A percentile compares a stretch with the other conserved stretches of the same genome.
These are phyloP conservation scores for Metschnikowia continentalis DNA, from an alignment of 805 yeast species.

Conservation along the genomic window DNA sequence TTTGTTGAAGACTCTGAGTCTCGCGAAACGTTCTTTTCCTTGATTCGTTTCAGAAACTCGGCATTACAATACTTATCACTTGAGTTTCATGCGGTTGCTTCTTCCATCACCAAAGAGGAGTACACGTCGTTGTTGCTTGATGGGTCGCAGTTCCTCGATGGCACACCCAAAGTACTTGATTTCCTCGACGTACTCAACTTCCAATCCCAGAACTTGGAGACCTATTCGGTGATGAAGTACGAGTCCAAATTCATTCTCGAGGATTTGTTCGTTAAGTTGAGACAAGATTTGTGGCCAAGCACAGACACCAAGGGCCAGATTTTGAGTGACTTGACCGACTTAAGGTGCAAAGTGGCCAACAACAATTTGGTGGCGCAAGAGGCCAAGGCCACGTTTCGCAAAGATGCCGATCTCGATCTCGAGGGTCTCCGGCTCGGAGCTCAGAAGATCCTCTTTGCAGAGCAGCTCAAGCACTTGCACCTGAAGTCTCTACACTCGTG, in stretches of 20 bases:
- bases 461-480: constrained; percentile 49
- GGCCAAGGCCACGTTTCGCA: constrained; percentile 20
- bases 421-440: constrained; percentile 34
- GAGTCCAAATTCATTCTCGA: constrained; percentile 26
- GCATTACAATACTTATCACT: constrained; percentile 63
- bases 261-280: constrained; percentile 21
- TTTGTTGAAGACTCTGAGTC: constrained; percentile 33
- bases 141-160: constrained; percentile 46
- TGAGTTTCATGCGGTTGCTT: constrained; percentile 59
- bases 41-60: constrained; percentile 56
- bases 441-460: constrained; percentile 43
- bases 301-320: constrained; percentile 13
- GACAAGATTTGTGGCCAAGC: constrained; percentile 4
- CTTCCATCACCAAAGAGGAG: constrained; percentile 47
- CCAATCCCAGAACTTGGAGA: constrained; percentile 42
- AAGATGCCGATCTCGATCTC: constrained; percentile 25
- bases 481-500: constrained; percentile 70
- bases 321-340: constrained; percentile 20
- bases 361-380: constrained; percentile 17
- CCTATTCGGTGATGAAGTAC: constrained; percentile 30
- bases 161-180: constrained; percentile 63
- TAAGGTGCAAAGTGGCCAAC: constrained; percentile 21
- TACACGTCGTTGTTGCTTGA: constrained; percentile 54
- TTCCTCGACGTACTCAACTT: constrained; percentile 66
- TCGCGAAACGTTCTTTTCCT: constrained; percentile 54